phyloP scores from a whole-genome alignment of 345 rosid species.

The Salix purpurea region DNA sequence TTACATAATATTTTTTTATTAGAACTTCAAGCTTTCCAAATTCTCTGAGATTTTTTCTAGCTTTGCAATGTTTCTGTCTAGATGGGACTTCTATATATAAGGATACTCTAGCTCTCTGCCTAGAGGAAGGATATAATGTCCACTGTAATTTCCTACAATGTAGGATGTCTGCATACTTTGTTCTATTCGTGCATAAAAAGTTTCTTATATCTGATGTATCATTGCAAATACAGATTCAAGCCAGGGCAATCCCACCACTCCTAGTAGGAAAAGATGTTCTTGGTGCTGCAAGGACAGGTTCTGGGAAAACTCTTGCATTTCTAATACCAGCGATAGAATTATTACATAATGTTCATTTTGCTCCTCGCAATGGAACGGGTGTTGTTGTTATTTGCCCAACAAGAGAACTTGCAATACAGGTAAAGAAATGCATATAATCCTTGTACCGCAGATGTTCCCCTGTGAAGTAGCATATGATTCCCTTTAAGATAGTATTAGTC shows the following conservation, averaged over 20 bases:
- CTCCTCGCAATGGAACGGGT: conserved; percentile 81
- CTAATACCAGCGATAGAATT: conserved; percentile 87
- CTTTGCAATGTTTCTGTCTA: neutral
- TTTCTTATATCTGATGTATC: conserved; percentile 2
- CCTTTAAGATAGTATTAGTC: neutral
- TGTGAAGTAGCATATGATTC: neutral
- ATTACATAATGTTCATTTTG: conserved; percentile 55
- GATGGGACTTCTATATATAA: neutral
- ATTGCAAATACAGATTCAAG: conserved; percentile 67
- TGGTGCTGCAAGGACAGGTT: conserved; percentile 97
- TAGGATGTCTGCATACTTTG: neutral
- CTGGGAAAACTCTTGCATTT: conserved; percentile 96
- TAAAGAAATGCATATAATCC: conserved; percentile 9
- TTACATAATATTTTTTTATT: neutral
- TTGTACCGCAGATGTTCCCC: neutral
- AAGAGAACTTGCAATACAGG: conserved; percentile 98
- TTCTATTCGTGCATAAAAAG: neutral
- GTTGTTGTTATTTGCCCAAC: conserved; percentile 92
- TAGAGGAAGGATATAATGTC: neutral
- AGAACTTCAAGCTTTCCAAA: neutral
- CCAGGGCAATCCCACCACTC: conserved; percentile 72
- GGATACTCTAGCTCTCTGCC: too few relatives aligned
- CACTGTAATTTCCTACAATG: neutral
- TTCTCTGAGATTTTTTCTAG: neutral
- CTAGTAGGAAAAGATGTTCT: conserved; percentile 89